Base-by-base conservation (phyloP, 1,139 yeast species). In the Suhomyces taliae region DNA sequence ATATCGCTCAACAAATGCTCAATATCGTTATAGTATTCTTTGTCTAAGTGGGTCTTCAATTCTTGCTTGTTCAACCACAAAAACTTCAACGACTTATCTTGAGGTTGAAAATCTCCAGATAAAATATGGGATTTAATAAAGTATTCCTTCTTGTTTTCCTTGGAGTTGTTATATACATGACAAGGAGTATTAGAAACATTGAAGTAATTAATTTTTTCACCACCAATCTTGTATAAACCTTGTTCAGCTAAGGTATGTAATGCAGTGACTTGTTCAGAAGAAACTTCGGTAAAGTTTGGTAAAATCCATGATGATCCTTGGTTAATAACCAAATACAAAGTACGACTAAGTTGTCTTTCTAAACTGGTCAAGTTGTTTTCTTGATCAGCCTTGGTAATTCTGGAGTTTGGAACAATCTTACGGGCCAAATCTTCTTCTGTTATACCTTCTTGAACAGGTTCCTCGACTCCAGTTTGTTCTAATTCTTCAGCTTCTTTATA, bases 41-140 rank as follows among this genome's bases (percentile, higher is more conserved):
- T 59, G 43, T 75, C 73, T 51, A 89, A 83, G 50, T 73, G 67
- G 34, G 76, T 74, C 53, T 74, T 67, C 50, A 90, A 74, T 68
- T 93, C 99, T 46, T 87, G 90, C 63, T 84, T 88, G 37, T 90
- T 80, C 56, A 90, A 75, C 99, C 99, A 93, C 60, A 85, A 82
- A 68, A 69, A 88, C 48, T 71, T 58, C 45, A 63, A 55, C 39
- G 67, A 59, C 9, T 54, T 45, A 31, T 57, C 55, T 53, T 78
- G 78, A 24, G 89, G 80, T 46, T 72, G 72, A 62, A 91, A 91
- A 51, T 73, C 70, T 40, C 99, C 99, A n/a, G 96, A 88, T 57
- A 93, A 72, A 47, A 93, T 89, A 64, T 90, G 97, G 39, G 96
- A 87, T 67, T 90, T 90, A 61, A 93, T 83, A 59, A 88, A 74